Conservation (phyloP, 2,329 filamentous ascomycete species). For the Stagonosporopsis cucurbitacearum region DNA sequence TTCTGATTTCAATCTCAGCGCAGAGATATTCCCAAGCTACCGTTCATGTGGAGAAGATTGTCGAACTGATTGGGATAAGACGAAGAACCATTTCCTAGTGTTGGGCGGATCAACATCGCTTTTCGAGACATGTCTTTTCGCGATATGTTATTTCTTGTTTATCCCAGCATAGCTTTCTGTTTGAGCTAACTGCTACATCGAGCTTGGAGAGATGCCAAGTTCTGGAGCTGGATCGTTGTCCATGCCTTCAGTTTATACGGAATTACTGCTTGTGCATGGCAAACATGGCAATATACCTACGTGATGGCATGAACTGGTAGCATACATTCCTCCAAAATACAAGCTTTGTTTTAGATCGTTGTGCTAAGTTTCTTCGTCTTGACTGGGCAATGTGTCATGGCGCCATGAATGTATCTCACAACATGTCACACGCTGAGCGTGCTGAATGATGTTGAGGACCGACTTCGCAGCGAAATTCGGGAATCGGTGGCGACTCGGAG, state of each 20-base stretch:
- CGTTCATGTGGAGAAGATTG: slow-evolving; percentile 41
- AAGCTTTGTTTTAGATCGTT: background rate
- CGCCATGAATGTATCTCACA: no score
- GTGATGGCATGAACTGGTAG: slow-evolving; percentile 15
- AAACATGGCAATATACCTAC: slow-evolving; percentile 31
- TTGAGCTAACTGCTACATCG: slow-evolving; percentile 27
- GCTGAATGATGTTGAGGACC: background rate
- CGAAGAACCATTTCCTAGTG: slow-evolving; percentile 35
- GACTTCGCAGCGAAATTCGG: slow-evolving; percentile 21
- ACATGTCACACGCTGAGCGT: background rate
- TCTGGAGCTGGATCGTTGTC: slow-evolving; percentile 27
- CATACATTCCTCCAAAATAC: slow-evolving; percentile 25
- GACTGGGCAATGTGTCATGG: background rate
- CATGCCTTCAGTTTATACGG: slow-evolving; percentile 33
- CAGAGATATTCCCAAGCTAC: slow-evolving; percentile 44
- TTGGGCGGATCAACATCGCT: slow-evolving; percentile 35
- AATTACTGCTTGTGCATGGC: slow-evolving; percentile 21
- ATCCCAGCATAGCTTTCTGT: slow-evolving; percentile 31
- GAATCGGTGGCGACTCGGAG: slow-evolving; percentile 16
- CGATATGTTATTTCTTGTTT: slow-evolving; percentile 44
- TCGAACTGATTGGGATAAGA: slow-evolving; percentile 41
- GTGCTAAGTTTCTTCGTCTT: background rate
- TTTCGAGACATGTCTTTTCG: slow-evolving; percentile 31
- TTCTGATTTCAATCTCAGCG: slow-evolving; percentile 39
- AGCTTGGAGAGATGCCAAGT: slow-evolving; percentile 23